Evolutionary conservation across 179 eudicot genomes (phyloP).

Genomic region (Heliamphora pulchella): DNA sequence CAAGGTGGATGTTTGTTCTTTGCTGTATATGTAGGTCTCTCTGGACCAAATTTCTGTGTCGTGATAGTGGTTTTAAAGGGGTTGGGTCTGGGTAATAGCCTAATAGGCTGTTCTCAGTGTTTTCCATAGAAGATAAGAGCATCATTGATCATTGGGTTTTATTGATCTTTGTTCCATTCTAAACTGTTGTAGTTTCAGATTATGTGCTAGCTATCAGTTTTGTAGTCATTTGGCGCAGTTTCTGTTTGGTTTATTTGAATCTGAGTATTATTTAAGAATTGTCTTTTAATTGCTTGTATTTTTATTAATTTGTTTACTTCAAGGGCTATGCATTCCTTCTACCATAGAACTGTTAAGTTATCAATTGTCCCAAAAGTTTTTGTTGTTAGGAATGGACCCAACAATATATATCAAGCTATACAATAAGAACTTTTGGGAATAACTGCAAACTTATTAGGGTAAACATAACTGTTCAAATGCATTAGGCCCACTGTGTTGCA

Average conservation of each 20-base stretch:
- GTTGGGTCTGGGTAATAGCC: background rate
- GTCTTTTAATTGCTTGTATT: background rate
- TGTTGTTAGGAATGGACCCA: too few species aligned
- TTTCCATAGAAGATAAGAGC: background rate
- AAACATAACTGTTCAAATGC: background rate
- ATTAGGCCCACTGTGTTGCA: background rate
- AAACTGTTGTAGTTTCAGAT: background rate
- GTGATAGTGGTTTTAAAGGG: background rate
- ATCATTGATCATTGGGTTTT: background rate
- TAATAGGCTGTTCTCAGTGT: background rate
- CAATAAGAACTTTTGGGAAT: conserved; percentile 1
- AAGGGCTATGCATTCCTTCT: background rate
- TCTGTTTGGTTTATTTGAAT: background rate
- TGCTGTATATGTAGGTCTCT: background rate
- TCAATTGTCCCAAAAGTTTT: too few species aligned
- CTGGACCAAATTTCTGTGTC: background rate
- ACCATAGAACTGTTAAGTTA: too few species aligned
- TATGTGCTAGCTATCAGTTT: background rate
- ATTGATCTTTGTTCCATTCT: background rate
- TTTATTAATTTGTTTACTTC: background rate
- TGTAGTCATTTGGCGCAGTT: background rate
- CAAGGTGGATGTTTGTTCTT: background rate
- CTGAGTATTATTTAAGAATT: background rate
- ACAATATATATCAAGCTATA: too few species aligned
- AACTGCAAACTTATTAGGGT: too few species aligned